Conservation (phyloP, 805 yeast genomes). For the Komagataella populi region DNA sequence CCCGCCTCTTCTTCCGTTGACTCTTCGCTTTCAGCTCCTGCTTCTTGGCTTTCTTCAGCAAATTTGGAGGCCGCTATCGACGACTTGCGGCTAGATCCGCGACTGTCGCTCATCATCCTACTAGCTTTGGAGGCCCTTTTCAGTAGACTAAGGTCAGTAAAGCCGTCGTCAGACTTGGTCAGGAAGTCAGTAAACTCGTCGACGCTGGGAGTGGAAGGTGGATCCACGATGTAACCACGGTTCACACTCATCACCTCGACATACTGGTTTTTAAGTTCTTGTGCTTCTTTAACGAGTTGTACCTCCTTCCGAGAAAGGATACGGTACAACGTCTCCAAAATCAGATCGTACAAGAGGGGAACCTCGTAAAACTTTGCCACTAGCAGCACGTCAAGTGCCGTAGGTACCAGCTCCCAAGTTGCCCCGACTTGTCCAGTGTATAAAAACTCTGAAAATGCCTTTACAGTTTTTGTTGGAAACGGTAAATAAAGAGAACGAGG, state of each 20-base stretch:
- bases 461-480: conserved; percentile 43
- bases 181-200: conserved; percentile 41
- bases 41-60: not conserved
- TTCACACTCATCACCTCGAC: conserved; percentile 3
- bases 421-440: conserved; percentile 73
- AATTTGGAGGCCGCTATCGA: not conserved
- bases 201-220: conserved; percentile 15
- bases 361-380: conserved; percentile 54
- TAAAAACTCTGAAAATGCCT: conserved; percentile 58
- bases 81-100: not conserved
- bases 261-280: conserved; percentile 14
- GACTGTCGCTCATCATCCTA: not conserved
- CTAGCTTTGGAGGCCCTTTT: conserved; percentile 28
- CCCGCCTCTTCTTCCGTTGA: not conserved
- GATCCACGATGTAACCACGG: conserved; percentile 5
- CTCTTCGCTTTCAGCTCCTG: not conserved
- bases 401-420: conserved; percentile 60
- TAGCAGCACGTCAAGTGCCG: conserved; percentile 48
- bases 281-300: conserved; percentile 26
- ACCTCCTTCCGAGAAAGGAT: conserved; percentile 58
- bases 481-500: conserved; percentile 65
- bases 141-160: conserved; percentile 39
- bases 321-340: conserved; percentile 56
- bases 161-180: conserved; percentile 53
- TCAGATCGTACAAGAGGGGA: conserved; percentile 57